These are phyloP conservation scores for Cladosporium austrohemisphaericum DNA, from an alignment of 2,329 filamentous ascomycete species.

Conservation along the genomic window DNA sequence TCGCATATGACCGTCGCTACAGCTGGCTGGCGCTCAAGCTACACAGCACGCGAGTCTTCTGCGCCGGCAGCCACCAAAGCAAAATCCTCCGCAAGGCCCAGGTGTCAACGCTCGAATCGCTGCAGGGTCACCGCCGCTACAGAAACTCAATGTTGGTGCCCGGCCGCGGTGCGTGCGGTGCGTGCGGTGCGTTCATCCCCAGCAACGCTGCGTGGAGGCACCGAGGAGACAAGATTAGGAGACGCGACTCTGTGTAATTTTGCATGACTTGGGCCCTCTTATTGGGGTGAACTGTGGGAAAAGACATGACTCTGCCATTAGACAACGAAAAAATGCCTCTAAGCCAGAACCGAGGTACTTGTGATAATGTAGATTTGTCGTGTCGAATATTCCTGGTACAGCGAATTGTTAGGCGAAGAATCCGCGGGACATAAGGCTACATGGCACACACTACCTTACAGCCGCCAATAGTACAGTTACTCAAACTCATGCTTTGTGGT, in stretches of 20 bases:
- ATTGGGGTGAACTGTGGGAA: not conserved
- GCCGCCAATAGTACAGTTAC: too few relatives aligned
- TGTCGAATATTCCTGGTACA: too few relatives aligned
- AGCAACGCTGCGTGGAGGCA: not conserved
- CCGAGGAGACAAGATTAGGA: not conserved
- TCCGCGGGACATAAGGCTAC: too few relatives aligned
- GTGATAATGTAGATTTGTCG: too few relatives aligned
- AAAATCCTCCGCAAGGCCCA: slow-evolving; percentile 5
- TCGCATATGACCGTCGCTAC: slow-evolving; percentile 5
- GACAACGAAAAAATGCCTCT: not conserved
- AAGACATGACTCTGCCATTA: not conserved
- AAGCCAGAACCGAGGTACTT: too few relatives aligned
- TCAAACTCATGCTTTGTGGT: too few relatives aligned
- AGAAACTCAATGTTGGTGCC: slow-evolving; percentile 10
- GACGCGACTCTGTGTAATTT: slow-evolving; percentile 3
- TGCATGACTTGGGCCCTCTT: slow-evolving; percentile 3
- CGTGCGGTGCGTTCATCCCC: slow-evolving; percentile 10
- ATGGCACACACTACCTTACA: too few relatives aligned
- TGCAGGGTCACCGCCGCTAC: slow-evolving; percentile 13
- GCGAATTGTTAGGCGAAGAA: too few relatives aligned
- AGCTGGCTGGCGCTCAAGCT: too few relatives aligned
- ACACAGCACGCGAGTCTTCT: too few relatives aligned
- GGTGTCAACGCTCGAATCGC: slow-evolving; percentile 12
- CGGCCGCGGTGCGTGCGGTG: slow-evolving; percentile 3
- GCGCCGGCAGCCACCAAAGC: not conserved